phyloP scores from a whole-genome alignment of 1,284 basidiomycete genomes.

The Ganoderma meredithae region DNA sequence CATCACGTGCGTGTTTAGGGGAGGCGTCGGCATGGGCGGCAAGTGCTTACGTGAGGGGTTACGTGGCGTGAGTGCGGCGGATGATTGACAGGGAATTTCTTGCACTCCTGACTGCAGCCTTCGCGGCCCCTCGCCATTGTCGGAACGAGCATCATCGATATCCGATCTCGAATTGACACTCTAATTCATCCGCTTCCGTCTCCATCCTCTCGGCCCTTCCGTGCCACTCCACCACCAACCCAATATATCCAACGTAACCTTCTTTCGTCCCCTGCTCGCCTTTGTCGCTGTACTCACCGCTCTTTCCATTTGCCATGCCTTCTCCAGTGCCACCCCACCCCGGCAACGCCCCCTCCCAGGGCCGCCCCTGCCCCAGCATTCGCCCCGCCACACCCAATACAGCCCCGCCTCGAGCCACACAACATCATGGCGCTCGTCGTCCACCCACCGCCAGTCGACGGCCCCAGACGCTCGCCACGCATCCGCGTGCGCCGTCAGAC shows the following conservation, averaged over 20 bases:
- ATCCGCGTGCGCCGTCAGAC: slow-evolving; percentile 25
- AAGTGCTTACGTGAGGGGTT: slow-evolving; percentile 25
- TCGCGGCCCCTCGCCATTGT: slow-evolving; percentile 23
- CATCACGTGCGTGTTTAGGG: slow-evolving; percentile 19
- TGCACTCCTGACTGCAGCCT: slow-evolving; percentile 18
- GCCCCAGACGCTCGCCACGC: slow-evolving; percentile 31
- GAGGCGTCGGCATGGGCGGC: slow-evolving; percentile 19
- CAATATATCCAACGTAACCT: slow-evolving; percentile 22
- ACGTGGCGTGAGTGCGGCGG: slow-evolving; percentile 21
- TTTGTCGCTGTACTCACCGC: slow-evolving; percentile 18
- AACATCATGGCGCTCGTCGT: slow-evolving; percentile 30
- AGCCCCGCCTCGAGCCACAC: neutral
- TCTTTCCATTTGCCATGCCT: slow-evolving; percentile 14
- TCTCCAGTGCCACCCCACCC: slow-evolving; percentile 8
- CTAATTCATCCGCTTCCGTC: slow-evolving; percentile 29
- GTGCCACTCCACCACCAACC: slow-evolving; percentile 10
- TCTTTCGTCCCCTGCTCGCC: slow-evolving; percentile 7
- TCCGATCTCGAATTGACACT: slow-evolving; percentile 27
- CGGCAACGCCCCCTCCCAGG: neutral
- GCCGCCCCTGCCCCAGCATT: neutral
- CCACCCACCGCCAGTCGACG: slow-evolving; percentile 20
- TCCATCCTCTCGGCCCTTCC: slow-evolving; percentile 21
- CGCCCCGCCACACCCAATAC: slow-evolving; percentile 1
- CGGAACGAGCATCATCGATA: slow-evolving; percentile 33
- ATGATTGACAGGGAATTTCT: slow-evolving; percentile 18